Conservation (phyloP, 169 alveolate species). For the Theileria annulata region DNA sequence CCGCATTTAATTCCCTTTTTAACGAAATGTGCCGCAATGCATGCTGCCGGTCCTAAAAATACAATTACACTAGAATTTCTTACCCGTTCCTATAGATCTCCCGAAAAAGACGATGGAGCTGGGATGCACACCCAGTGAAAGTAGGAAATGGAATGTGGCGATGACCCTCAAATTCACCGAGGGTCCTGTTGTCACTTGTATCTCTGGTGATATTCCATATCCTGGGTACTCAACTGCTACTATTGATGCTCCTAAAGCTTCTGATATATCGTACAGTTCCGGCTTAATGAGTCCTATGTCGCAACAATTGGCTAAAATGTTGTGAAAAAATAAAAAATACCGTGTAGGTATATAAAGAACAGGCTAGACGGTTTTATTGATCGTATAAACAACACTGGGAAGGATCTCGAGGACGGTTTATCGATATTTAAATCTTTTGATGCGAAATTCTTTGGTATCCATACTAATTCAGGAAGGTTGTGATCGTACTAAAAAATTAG, state of each 20-base stretch:
- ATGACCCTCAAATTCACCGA: conserved; percentile 75
- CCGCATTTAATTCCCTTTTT: conserved; percentile 70
- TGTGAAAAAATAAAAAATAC: conserved; percentile 7
- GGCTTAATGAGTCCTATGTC: conserved; percentile 83
- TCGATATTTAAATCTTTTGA: conserved; percentile 26
- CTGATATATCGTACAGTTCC: conserved; percentile 70
- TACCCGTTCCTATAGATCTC: conserved; percentile 84
- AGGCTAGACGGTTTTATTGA: conserved; percentile 50
- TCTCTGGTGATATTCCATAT: conserved; percentile 71
- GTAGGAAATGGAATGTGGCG: conserved; percentile 79
- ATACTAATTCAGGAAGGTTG: conserved; percentile 52
- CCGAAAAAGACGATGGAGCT: conserved; percentile 77
- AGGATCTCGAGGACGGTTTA: conserved; percentile 37
- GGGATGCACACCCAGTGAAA: conserved; percentile 73
- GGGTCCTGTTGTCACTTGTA: conserved; percentile 68
- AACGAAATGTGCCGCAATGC: conserved; percentile 72
- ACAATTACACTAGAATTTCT: neutral
- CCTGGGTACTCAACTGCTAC: conserved; percentile 84
- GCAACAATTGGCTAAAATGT: conserved; percentile 77
- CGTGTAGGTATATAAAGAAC: conserved; percentile 56
- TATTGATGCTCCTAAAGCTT: conserved; percentile 69
- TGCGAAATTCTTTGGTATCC: conserved; percentile 63
- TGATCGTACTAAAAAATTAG: conserved; percentile 42
- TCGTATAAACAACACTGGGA: conserved; percentile 59
- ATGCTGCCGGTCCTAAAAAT: conserved; percentile 76